Evolutionary conservation across 305 asterid genomes (phyloP), one percentile per base, ranked within the genome.

Genomic region (Euphrasia arctica): DNA sequence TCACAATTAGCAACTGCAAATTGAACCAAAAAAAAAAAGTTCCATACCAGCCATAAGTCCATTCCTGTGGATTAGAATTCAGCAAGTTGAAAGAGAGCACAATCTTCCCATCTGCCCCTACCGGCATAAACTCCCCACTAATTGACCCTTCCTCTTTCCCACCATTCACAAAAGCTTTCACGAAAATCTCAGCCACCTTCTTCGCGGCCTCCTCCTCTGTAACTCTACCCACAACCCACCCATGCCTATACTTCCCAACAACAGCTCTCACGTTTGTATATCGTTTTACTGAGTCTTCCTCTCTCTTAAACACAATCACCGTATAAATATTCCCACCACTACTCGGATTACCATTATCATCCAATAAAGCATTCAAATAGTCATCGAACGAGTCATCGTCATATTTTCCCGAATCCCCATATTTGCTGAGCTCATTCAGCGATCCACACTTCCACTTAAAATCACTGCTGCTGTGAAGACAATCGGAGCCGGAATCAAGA

Each of bases 31-130:
- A 39, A 39, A 39, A 13, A 62, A 48, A 48, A 59, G 48, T 39
- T 28, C 39, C 65, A 60, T 79, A 90, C 96, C 97, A 93, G 74
- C 80, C 90, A 81, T 85, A 93, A 25, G 70, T 72, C 96, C 94
- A 85, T 77, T 85, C 87, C 27, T 43, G 77, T 3, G 95, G 97
- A 71, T 90, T 82, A 54, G 94, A 80, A 83, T 90, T 93, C 83
- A 93, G 83, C 85, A 90, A 77, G 78, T 82, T 93, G 85, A 87
- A 93, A 1, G 96, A 93, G 64, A 93, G 90, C 77, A 88, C 96
- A 59, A 87, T 78, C 75, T 66, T 93, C 63, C 96, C 97, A 77
- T 93, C 98, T 1, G 94, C 91, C 65, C 92, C 97, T 11, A 87
- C 90, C 0, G 97, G 98, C 95, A 89, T 89, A 80, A 92, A 89